Conservation (phyloP, 2,329 filamentous ascomycete genomes). For the Dothidotthia symphoricarpi region DNA sequence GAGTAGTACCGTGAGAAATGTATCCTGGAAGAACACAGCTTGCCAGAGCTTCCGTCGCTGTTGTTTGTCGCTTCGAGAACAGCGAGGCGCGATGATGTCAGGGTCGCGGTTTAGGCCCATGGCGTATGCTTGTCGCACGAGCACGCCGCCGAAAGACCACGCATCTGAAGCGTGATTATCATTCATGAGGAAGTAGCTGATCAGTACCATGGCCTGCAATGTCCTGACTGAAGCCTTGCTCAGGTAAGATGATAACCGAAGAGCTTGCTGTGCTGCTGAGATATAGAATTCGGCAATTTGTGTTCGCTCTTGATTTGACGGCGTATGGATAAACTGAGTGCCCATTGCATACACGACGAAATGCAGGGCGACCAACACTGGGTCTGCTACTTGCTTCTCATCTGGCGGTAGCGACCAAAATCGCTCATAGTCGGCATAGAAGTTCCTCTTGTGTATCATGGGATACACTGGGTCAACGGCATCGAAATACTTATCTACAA, state of each 20-base stretch:
- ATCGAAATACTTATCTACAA: slow-evolving; percentile 57
- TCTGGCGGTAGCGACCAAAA: slow-evolving; percentile 65
- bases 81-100: slow-evolving; percentile 66
- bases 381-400: slow-evolving; percentile 63
- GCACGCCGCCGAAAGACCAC: slow-evolving; percentile 76
- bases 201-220: slow-evolving; percentile 78
- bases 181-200: slow-evolving; percentile 81
- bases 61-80: slow-evolving; percentile 70
- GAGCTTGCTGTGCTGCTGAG: slow-evolving; percentile 73
- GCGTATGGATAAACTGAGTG: slow-evolving; percentile 68
- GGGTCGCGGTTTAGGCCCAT: slow-evolving; percentile 80
- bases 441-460: slow-evolving; percentile 72
- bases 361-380: slow-evolving; percentile 68
- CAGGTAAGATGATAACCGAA: slow-evolving; percentile 73
- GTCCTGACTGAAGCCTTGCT: slow-evolving; percentile 71
- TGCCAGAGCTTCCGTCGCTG: slow-evolving; percentile 79
- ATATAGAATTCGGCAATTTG: slow-evolving; percentile 80
- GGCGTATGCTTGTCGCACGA: slow-evolving; percentile 75
- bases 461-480: slow-evolving; percentile 77
- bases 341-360: slow-evolving; percentile 77
- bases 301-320: slow-evolving; percentile 61
- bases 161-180: slow-evolving; percentile 82
- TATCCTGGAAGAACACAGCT: slow-evolving; percentile 76
- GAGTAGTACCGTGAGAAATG: slow-evolving; percentile 74
- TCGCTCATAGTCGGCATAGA: slow-evolving; percentile 74